Percentiles rank a stretch among this genome's conserved stretches.
phyloP scores from a whole-genome alignment of 768 basidiomycete genomes.

The Glaciozyma martinii region DNA sequence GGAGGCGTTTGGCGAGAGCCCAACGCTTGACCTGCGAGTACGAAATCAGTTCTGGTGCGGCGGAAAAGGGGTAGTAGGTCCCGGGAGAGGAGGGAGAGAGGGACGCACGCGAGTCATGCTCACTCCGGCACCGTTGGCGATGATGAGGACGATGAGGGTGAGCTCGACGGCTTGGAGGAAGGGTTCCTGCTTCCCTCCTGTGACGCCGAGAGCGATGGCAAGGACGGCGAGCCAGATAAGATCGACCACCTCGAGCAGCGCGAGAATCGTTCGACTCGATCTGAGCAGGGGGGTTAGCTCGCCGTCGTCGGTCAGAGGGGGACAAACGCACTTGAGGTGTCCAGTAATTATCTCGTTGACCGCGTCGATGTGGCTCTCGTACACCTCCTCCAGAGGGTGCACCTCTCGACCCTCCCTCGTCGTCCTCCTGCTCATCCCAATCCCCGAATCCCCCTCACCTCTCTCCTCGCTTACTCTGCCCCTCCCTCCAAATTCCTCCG shows the following conservation, averaged over 20 bases:
- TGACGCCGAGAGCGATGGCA: slow-evolving; percentile 14
- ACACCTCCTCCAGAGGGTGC: slow-evolving; percentile 19
- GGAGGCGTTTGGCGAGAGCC: slow-evolving; percentile 15
- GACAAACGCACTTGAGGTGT: background rate
- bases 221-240: slow-evolving; percentile 13
- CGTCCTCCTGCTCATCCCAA: slow-evolving; percentile 4
- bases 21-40: slow-evolving; percentile 22
- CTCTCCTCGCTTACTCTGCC: background rate
- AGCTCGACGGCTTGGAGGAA: slow-evolving; percentile 29
- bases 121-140: slow-evolving; percentile 15
- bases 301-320: no score
- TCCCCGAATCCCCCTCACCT: slow-evolving; percentile 13
- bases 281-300: background rate
- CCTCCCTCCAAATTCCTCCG: slow-evolving; percentile 11
- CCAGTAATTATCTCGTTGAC: slow-evolving; percentile 14
- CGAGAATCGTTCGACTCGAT: slow-evolving; percentile 5
- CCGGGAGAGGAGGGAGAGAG: no score
- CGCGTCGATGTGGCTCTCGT: slow-evolving; percentile 4
- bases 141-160: slow-evolving; percentile 20
- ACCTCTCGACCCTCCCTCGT: background rate
- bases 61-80: no score
- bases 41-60: no score
- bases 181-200: slow-evolving; percentile 3
- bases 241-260: slow-evolving; percentile 12
- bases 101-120: slow-evolving; percentile 19